phyloP scores from a whole-genome alignment of 2,329 filamentous ascomycete species.

The Fusarium irregulare region DNA sequence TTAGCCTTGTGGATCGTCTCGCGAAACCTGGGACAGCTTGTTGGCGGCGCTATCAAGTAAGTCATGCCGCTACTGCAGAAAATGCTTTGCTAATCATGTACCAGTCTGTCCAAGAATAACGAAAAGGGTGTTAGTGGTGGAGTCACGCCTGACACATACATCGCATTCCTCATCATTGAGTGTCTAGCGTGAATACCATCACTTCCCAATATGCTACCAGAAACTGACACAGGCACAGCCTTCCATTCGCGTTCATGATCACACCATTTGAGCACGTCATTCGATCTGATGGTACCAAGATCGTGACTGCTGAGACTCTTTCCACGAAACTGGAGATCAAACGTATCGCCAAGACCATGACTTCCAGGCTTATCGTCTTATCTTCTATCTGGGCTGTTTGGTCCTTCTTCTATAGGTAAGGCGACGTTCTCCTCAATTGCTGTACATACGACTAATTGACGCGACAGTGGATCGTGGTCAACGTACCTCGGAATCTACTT shows the following conservation, averaged over 20 bases:
- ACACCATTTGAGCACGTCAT: conserved; percentile 9
- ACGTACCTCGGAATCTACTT: conserved; percentile 18
- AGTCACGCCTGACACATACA: conserved; percentile 12
- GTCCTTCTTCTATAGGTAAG: conserved; percentile 19
- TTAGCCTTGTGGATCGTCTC: conserved; percentile 38
- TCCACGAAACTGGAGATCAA: conserved; percentile 15
- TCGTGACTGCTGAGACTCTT: conserved; percentile 4
- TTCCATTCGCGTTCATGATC: conserved; percentile 17
- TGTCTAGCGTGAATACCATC: conserved; percentile 1
- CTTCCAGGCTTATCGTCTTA: conserved; percentile 4
- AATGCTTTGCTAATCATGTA: too few species aligned
- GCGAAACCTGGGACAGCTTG: conserved; percentile 7
- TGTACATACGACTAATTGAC: rapidly evolving
- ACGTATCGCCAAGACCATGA: conserved; percentile 18
- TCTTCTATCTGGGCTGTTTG: conserved; percentile 6
- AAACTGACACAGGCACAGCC: background rate
- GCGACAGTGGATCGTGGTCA: conserved; percentile 11
- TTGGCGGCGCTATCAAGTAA: conserved; percentile 17
- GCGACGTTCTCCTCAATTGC: rapidly evolving
- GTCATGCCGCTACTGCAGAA: background rate
- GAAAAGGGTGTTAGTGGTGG: conserved; percentile 11
- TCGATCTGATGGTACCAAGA: conserved; percentile 17
- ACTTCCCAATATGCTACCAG: too few species aligned
- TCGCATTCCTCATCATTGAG: conserved; percentile 17
- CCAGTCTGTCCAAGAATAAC: conserved; percentile 15